Evolutionary conservation across 805 yeast genomes (phyloP).

Genomic region (Wickerhamiella shivajii): DNA sequence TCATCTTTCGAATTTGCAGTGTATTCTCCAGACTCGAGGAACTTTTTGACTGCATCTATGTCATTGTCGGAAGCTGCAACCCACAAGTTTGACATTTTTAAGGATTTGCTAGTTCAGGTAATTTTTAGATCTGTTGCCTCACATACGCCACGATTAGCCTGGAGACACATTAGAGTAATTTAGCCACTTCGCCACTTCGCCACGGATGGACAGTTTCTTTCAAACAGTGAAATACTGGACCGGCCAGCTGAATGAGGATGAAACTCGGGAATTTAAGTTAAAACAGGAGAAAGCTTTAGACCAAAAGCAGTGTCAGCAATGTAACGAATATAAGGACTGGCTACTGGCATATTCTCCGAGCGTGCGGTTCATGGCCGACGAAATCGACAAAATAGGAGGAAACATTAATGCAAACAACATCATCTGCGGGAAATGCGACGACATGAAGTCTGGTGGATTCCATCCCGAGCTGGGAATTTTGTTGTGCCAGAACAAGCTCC

Average conservation of each 20-base stretch:
- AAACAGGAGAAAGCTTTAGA: constrained; percentile 34
- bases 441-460: constrained; percentile 78
- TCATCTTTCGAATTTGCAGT: constrained; percentile 70
- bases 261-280: constrained; percentile 18
- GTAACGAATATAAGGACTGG: constrained; percentile 71
- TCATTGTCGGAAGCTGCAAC: constrained; percentile 86
- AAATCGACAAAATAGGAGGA: constrained; percentile 54
- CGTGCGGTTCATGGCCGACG: constrained; percentile 74
- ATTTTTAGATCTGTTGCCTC: neutral
- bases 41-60: constrained; percentile 39
- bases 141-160: no score
- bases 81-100: constrained; percentile 58
- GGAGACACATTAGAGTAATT: no score
- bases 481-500: constrained; percentile 70
- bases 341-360: constrained; percentile 60
- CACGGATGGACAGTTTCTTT: constrained; percentile 2
- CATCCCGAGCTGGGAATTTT: constrained; percentile 80
- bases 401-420: constrained; percentile 38
- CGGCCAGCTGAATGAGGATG: constrained; percentile 10
- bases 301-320: constrained; percentile 54
- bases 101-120: neutral
- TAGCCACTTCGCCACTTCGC: neutral
- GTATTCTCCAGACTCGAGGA: constrained; percentile 35
- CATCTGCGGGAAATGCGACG: constrained; percentile 72
- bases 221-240: constrained; percentile 12